Evolutionary conservation across 2,329 filamentous ascomycete species (phyloP).

Genomic region (Scedosporium boydii): DNA sequence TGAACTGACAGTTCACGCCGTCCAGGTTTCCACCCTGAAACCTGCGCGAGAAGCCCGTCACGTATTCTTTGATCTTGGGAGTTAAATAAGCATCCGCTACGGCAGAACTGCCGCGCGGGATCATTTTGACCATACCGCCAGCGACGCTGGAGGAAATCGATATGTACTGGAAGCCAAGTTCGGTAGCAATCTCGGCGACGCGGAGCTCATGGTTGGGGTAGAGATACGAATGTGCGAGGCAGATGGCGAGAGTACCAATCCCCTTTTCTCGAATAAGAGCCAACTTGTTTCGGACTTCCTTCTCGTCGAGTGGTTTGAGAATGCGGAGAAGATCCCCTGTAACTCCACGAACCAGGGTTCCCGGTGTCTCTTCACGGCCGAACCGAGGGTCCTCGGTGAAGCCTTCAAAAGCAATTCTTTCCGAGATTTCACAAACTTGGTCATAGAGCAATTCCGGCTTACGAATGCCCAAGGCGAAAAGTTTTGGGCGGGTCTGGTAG

Average conservation of each 20-base stretch:
- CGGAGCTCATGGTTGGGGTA: slow-evolving; percentile 27
- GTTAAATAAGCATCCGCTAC: slow-evolving; percentile 32
- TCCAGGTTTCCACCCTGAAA: slow-evolving; percentile 23
- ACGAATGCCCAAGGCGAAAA: slow-evolving; percentile 63
- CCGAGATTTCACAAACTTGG: slow-evolving; percentile 62
- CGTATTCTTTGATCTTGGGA: slow-evolving; percentile 13
- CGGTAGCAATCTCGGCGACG: not conserved
- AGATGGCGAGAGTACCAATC: slow-evolving; percentile 44
- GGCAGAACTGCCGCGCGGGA: slow-evolving; percentile 29
- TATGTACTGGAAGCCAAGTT: not conserved
- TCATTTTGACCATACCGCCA: slow-evolving; percentile 43
- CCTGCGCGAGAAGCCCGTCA: slow-evolving; percentile 12
- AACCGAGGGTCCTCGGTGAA: slow-evolving; percentile 36
- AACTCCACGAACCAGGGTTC: slow-evolving; percentile 51
- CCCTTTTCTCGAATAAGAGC: slow-evolving; percentile 51
- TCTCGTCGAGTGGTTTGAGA: slow-evolving; percentile 46
- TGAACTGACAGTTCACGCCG: slow-evolving; percentile 39
- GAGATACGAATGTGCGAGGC: slow-evolving; percentile 63
- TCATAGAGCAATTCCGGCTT: slow-evolving; percentile 62
- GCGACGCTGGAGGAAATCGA: not conserved
- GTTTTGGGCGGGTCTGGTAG: slow-evolving; percentile 62
- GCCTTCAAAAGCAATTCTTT: slow-evolving; percentile 64
- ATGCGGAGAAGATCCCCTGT: slow-evolving; percentile 61
- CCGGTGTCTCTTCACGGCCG: slow-evolving; percentile 32
- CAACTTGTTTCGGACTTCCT: slow-evolving; percentile 44